These are phyloP conservation scores for Capsella rubella DNA, from an alignment of 441 rosid species.

Conservation along the genomic window DNA sequence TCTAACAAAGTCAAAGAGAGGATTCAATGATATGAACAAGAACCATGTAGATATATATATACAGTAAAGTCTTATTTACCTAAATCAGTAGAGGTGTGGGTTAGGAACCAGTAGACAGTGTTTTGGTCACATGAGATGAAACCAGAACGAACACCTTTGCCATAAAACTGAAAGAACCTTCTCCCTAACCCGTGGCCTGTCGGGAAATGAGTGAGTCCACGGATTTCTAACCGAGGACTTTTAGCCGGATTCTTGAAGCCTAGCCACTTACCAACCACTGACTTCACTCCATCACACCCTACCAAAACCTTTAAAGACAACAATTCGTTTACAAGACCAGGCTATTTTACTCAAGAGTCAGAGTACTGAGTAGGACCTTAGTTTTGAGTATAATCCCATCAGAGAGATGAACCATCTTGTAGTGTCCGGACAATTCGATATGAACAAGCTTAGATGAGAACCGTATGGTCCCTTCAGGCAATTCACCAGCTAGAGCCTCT, in stretches of 20 bases:
- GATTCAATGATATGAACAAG: slow-evolving; percentile 2
- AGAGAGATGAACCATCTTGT: slow-evolving; percentile 63
- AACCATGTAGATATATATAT: neutral
- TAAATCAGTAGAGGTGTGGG: slow-evolving; percentile 48
- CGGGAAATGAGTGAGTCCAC: slow-evolving; percentile 55
- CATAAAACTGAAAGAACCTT: slow-evolving; percentile 50
- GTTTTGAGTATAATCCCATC: slow-evolving; percentile 71
- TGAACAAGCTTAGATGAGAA: slow-evolving; percentile 74
- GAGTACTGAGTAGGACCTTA: slow-evolving; percentile 49
- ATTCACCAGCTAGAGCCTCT: slow-evolving; percentile 63
- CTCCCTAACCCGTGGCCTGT: slow-evolving; percentile 54
- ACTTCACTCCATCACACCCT: slow-evolving; percentile 86
- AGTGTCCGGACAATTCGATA: slow-evolving; percentile 57
- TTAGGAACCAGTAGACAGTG: slow-evolving; percentile 71
- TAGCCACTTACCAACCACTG: slow-evolving; percentile 72
- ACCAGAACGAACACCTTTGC: slow-evolving; percentile 66
- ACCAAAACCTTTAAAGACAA: slow-evolving; percentile 50
- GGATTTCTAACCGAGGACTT: slow-evolving; percentile 51
- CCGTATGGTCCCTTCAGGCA: slow-evolving; percentile 67
- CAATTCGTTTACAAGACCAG: slow-evolving; percentile 5
- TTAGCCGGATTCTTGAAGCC: slow-evolving; percentile 60
- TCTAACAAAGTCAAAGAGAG: slow-evolving; percentile 34
- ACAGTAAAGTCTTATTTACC: slow-evolving; percentile 20
- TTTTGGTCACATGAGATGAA: slow-evolving; percentile 62
- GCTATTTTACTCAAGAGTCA: too few species aligned